Percentiles rank a stretch among this genome's conserved stretches.
Conservation (phyloP, 371 early-diverging fungal species). For the Sporodiniella umbellata region DNA sequence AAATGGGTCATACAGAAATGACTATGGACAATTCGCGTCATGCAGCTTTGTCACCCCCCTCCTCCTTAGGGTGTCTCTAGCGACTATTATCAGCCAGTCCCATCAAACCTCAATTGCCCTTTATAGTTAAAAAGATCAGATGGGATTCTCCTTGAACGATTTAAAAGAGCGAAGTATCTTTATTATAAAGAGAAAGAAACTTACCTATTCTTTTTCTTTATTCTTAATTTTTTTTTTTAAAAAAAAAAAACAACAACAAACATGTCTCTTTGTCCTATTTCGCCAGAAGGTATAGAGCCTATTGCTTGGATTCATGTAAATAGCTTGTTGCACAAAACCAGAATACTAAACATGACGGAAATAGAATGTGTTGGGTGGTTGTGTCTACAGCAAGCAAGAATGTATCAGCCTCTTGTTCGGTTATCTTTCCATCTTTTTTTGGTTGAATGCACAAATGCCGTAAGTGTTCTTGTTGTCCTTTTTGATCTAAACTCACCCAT, state of each 20-base stretch:
- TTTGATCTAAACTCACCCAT: too few species aligned
- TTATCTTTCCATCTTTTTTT: constrained; percentile 65
- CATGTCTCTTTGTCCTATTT: constrained; percentile 16
- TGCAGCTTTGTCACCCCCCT: too few species aligned
- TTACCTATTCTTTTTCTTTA: constrained; percentile 9
- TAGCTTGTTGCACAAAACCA: background rate
- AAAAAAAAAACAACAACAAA: too few species aligned
- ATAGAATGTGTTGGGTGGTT: constrained; percentile 53
- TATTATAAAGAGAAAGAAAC: background rate
- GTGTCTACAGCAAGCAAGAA: constrained; percentile 51
- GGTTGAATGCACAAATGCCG: constrained; percentile 81
- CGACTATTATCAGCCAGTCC: too few species aligned
- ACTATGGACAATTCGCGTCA: too few species aligned
- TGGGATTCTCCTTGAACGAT: constrained; percentile 3
- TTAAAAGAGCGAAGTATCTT: background rate
- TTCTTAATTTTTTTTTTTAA: background rate
- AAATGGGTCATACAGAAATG: too few species aligned
- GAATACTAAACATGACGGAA: background rate
- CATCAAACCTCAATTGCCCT: constrained; percentile 12
- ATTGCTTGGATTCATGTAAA: constrained; percentile 40
- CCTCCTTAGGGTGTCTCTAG: too few species aligned
- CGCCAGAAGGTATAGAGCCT: constrained; percentile 8
- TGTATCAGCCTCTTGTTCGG: constrained; percentile 48
- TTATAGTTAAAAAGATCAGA: constrained; percentile 20
- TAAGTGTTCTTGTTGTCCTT: too few species aligned